Evolutionary conservation across 768 basidiomycete genomes (phyloP).

Genomic region (Pluteus cervinus): DNA sequence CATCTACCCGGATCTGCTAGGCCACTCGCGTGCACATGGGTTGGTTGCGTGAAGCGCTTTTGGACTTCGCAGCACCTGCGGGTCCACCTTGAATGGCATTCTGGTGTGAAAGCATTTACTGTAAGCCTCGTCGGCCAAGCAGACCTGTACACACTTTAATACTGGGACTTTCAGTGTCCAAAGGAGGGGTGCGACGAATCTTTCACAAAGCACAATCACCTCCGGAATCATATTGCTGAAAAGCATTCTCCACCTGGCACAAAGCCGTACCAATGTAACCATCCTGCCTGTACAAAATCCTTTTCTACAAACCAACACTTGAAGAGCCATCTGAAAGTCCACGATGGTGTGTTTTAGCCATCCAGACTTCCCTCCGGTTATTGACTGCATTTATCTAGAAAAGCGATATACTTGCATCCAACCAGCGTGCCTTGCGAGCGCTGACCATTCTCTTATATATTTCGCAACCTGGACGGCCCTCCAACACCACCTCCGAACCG

Average conservation of each 20-base stretch:
- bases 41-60: slow-evolving; percentile 76
- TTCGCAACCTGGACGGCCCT: slow-evolving; percentile 86
- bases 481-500: slow-evolving; percentile 72
- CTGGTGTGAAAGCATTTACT: slow-evolving; percentile 63
- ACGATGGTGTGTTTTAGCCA: slow-evolving; percentile 59
- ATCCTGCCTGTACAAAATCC: slow-evolving; percentile 73
- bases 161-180: slow-evolving; percentile 47
- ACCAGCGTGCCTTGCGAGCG: slow-evolving; percentile 39
- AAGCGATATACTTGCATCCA: slow-evolving; percentile 85
- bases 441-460: slow-evolving; percentile 34
- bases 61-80: slow-evolving; percentile 90
- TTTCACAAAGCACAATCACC: slow-evolving; percentile 80
- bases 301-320: slow-evolving; percentile 81
- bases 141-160: slow-evolving; percentile 1
- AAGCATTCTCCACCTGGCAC: slow-evolving; percentile 78
- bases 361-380: neutral
- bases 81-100: slow-evolving; percentile 68
- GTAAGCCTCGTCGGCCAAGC: slow-evolving; percentile 28
- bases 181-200: slow-evolving; percentile 53
- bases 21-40: slow-evolving; percentile 58
- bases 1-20: slow-evolving; percentile 67
- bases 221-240: slow-evolving; percentile 68
- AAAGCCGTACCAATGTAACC: slow-evolving; percentile 73
- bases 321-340: slow-evolving; percentile 71
- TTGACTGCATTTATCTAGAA: slow-evolving; percentile 38